A percentile compares a stretch with the other conserved stretches of the same genome.
phyloP scores from a whole-genome alignment of 345 rosid genomes.

The Kandelia obovata region DNA sequence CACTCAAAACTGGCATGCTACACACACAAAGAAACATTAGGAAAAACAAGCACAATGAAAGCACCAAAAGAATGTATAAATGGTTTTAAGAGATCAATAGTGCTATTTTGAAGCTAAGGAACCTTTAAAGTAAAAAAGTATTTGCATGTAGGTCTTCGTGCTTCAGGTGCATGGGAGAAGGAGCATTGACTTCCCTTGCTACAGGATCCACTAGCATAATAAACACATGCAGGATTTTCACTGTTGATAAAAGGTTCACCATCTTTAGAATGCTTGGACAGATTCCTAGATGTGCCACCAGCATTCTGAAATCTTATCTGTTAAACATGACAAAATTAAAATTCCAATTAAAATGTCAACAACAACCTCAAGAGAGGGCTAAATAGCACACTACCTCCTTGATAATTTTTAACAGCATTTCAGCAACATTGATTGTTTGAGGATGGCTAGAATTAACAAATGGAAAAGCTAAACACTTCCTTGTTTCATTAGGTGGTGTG shows the following conservation, averaged over 20 bases:
- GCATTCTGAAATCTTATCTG: constrained; percentile 58
- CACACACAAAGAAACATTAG: too few relatives aligned
- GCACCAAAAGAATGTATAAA: not conserved
- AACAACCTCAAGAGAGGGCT: constrained; percentile 4
- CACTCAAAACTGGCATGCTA: too few relatives aligned
- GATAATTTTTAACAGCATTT: constrained; percentile 39
- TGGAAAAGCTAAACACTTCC: constrained; percentile 64
- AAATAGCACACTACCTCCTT: constrained; percentile 58
- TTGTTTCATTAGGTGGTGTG: constrained; percentile 35
- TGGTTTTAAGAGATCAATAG: not conserved
- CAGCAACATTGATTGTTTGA: constrained; percentile 43
- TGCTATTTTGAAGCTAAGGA: not conserved
- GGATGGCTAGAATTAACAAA: constrained; percentile 59
- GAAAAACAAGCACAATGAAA: not conserved
- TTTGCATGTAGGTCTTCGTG: constrained; percentile 61
- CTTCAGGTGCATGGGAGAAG: constrained; percentile 70
- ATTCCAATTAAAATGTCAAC: constrained; percentile 16
- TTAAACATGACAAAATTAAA: constrained; percentile 12
- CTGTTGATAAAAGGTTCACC: constrained; percentile 25
- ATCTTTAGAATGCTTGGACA: constrained; percentile 20
- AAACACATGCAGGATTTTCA: constrained; percentile 49
- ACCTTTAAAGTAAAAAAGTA: constrained; percentile 75
- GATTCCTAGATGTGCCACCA: constrained; percentile 23
- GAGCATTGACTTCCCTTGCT: constrained; percentile 60
- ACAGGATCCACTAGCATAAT: constrained; percentile 71